Conservation (phyloP, 768 basidiomycete species). For the Kockovaella imperatae region DNA sequence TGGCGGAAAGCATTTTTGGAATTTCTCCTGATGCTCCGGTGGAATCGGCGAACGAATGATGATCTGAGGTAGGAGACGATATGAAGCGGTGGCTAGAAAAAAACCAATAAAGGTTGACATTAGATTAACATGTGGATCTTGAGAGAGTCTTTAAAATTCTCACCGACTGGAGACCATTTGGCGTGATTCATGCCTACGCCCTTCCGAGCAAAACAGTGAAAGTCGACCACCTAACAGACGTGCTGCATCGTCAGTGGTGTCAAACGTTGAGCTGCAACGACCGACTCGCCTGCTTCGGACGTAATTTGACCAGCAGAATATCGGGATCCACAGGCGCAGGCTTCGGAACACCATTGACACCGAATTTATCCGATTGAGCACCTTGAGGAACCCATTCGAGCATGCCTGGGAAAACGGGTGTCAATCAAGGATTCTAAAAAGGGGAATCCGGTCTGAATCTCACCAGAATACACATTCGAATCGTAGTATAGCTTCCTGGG, state of each 20-base stretch:
- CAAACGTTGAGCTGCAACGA: background rate
- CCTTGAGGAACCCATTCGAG: conserved; percentile 74
- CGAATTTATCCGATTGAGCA: conserved; percentile 53
- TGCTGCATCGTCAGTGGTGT: background rate
- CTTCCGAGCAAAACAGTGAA: conserved; percentile 71
- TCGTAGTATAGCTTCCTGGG: conserved; percentile 64
- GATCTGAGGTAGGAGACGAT: conserved; percentile 82
- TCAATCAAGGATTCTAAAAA: no score
- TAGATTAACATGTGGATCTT: background rate
- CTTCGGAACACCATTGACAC: conserved; percentile 47
- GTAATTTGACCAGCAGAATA: conserved; percentile 81
- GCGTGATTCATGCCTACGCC: conserved; percentile 91
- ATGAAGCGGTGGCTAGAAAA: conserved; percentile 80
- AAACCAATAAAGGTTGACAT: no score
- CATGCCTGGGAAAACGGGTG: no score
- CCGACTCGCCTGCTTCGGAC: conserved; percentile 66
- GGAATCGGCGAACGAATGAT: conserved; percentile 66
- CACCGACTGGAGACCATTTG: conserved; percentile 92
- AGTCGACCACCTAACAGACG: conserved; percentile 51
- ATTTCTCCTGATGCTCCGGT: conserved; percentile 66
- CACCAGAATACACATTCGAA: conserved; percentile 45
- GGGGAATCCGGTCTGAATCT: no score
- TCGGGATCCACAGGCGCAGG: conserved; percentile 47
- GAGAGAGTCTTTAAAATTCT: conserved; percentile 5
- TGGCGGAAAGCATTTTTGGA: conserved; percentile 77